Evolutionary conservation across 2,329 filamentous ascomycete genomes (phyloP).

Genomic region (Didymosphaeria variabile): DNA sequence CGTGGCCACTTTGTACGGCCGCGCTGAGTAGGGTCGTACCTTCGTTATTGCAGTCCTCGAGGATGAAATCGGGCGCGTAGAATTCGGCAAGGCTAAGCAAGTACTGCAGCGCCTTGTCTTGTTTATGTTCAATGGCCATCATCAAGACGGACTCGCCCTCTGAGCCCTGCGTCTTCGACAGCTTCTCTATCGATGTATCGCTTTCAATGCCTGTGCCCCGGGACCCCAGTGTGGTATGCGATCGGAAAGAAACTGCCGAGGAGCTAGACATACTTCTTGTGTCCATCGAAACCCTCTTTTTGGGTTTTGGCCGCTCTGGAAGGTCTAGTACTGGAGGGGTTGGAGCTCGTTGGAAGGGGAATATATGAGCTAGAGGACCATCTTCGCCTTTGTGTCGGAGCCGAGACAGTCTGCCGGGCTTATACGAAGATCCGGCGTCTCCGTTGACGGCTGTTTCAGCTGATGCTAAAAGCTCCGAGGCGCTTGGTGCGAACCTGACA

Average conservation of each 20-base stretch:
- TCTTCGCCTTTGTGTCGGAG: slow-evolving; percentile 33
- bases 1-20: slow-evolving; percentile 84
- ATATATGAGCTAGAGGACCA: slow-evolving; percentile 78
- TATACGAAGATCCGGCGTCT: slow-evolving; percentile 33
- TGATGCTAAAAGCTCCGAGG: slow-evolving; percentile 37
- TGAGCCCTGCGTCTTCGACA: slow-evolving; percentile 74
- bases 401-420: slow-evolving; percentile 29
- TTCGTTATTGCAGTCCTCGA: slow-evolving; percentile 88
- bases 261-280: slow-evolving; percentile 86
- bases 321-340: slow-evolving; percentile 55
- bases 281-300: slow-evolving; percentile 86
- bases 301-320: slow-evolving; percentile 62
- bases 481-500: slow-evolving; percentile 44
- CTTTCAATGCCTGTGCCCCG: slow-evolving; percentile 78
- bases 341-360: slow-evolving; percentile 80
- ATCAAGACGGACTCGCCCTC: slow-evolving; percentile 81
- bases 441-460: slow-evolving; percentile 43
- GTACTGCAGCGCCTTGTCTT: slow-evolving; percentile 78
- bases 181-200: slow-evolving; percentile 82
- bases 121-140: slow-evolving; percentile 67
- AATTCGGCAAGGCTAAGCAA: slow-evolving; percentile 79
- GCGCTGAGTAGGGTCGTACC: slow-evolving; percentile 89
- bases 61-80: slow-evolving; percentile 74
- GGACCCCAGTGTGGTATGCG: slow-evolving; percentile 73
- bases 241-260: slow-evolving; percentile 84